A percentile compares a stretch with the other conserved stretches of the same genome.
Conservation (phyloP, 441 rosid species). For the Erysimum pusillum region DNA sequence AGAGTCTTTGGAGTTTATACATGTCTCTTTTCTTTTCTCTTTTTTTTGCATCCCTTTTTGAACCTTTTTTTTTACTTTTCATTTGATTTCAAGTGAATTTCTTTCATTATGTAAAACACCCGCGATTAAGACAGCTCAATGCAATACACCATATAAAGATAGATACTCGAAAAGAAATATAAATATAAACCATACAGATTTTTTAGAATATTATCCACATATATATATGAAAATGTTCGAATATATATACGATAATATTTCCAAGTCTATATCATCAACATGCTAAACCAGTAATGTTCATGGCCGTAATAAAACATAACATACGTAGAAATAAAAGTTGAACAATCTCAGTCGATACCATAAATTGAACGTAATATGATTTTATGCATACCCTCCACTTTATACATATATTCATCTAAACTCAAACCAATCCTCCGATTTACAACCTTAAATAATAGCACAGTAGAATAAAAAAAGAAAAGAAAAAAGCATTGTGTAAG, state of each 20-base stretch:
- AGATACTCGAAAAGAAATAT: background rate
- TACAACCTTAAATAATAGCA: background rate
- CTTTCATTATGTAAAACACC: slow-evolving; percentile 24
- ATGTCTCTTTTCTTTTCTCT: background rate
- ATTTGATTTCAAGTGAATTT: slow-evolving; percentile 1
- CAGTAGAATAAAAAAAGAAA: no score
- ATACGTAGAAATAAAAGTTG: slow-evolving; percentile 2
- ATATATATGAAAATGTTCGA: background rate
- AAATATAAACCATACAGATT: background rate
- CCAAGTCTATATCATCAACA: slow-evolving; percentile 14
- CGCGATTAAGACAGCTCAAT: slow-evolving; percentile 39
- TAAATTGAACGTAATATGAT: background rate
- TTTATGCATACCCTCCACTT: background rate
- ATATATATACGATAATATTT: background rate
- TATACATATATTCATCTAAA: background rate
- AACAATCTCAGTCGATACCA: slow-evolving; percentile 1
- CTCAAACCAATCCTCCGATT: background rate
- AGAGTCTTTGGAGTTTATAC: slow-evolving; percentile 20
- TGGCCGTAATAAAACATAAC: background rate
- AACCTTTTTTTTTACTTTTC: background rate
- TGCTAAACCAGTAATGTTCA: background rate
- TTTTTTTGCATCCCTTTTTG: background rate
- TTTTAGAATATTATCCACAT: background rate
- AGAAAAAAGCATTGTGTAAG: background rate
- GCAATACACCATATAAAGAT: slow-evolving; percentile 19